Evolutionary conservation across 305 asterid species (phyloP).

Genomic region (Solanum hybrid): DNA sequence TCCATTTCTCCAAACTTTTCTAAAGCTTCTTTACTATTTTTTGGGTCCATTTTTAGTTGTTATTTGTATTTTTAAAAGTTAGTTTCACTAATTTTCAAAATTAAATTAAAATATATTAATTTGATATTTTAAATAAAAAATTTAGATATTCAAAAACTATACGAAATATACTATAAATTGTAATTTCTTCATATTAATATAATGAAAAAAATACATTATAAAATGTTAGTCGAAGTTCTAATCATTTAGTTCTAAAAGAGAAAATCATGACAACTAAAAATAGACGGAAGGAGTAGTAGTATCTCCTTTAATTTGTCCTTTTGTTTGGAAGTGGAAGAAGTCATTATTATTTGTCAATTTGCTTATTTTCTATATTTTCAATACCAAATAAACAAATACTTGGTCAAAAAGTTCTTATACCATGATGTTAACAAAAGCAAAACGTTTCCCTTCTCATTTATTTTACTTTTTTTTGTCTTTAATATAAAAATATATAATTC

Average conservation of each 20-base stretch:
- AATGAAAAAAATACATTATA: no score
- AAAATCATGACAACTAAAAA: no score
- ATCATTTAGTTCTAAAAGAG: no score
- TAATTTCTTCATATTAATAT: no score
- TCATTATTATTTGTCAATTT: not conserved
- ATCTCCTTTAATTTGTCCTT: not conserved
- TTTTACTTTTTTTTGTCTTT: not conserved
- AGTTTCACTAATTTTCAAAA: no score
- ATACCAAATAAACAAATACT: not conserved
- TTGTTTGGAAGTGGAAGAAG: not conserved
- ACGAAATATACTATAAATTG: no score
- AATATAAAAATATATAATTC: not conserved
- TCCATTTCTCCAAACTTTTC: not conserved
- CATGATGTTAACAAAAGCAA: not conserved
- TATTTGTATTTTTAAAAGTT: no score
- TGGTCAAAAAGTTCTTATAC: not conserved
- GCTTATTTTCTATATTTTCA: not conserved
- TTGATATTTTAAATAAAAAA: no score
- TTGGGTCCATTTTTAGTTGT: no score
- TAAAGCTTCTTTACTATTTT: not conserved
- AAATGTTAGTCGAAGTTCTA: accelerated
- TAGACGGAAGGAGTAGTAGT: not conserved
- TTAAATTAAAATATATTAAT: no score
- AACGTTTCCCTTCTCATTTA: not conserved
- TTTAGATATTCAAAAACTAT: no score